Conservation (phyloP, 768 basidiomycete species). For the Collybia mongolica region DNA sequence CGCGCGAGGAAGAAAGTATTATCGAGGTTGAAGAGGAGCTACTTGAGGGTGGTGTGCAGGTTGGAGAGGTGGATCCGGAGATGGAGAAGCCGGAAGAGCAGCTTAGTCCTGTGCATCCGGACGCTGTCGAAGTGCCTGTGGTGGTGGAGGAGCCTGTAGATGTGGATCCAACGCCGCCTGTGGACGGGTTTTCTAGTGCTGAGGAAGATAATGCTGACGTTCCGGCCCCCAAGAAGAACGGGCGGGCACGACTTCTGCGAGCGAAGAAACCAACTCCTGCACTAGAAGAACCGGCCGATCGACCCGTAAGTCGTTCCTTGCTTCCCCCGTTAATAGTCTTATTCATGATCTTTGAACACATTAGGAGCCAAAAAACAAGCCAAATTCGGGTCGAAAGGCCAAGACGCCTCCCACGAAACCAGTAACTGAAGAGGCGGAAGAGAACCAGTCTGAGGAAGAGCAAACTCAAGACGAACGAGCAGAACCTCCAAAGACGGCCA, state of each 20-base stretch:
- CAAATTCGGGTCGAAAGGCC: not conserved
- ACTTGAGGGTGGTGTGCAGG: not conserved
- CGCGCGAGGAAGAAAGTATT: conserved; percentile 5
- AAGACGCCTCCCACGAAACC: not conserved
- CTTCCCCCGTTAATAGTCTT: not conserved
- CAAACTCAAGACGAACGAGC: not conserved
- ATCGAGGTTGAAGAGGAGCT: not conserved
- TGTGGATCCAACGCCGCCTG: not conserved
- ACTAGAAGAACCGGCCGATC: not conserved
- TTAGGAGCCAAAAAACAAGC: not conserved
- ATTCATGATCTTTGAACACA: not conserved
- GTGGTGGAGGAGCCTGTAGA: not conserved
- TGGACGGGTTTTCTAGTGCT: not conserved
- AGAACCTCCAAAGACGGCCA: conserved; percentile 8
- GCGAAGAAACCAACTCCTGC: conserved; percentile 1
- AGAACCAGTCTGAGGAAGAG: too few relatives aligned
- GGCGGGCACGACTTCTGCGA: conserved; percentile 8
- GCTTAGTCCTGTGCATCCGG: too few relatives aligned
- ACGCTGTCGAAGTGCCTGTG: not conserved
- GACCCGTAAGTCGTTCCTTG: not conserved
- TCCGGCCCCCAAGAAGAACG: not conserved
- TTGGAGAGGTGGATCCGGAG: not conserved
- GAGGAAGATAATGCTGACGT: not conserved
- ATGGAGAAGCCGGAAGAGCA: too few relatives aligned
- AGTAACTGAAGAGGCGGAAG: not conserved